Evolutionary conservation across 1,139 yeast genomes (phyloP).

Genomic region (Taiozyma sp.): DNA sequence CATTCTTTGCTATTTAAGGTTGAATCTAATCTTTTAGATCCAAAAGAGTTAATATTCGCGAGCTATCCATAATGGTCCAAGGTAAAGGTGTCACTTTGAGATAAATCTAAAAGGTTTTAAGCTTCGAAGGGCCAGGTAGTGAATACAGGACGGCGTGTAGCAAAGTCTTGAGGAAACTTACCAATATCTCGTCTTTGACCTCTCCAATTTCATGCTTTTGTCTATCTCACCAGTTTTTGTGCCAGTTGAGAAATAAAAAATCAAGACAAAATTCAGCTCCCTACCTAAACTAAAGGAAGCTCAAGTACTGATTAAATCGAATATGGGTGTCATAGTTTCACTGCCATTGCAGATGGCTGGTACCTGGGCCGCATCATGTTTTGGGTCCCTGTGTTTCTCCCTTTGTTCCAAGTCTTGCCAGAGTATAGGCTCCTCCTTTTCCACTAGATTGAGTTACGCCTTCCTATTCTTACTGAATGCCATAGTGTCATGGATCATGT

Average conservation of each 20-base stretch:
- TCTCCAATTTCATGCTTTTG: background rate
- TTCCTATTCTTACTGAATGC: constrained; percentile 72
- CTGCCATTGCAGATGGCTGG: constrained; percentile 55
- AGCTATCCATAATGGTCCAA: background rate
- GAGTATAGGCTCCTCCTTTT: constrained; percentile 45
- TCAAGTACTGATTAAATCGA: background rate
- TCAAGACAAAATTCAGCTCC: background rate
- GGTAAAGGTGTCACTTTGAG: too few species aligned
- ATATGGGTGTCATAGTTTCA: constrained; percentile 85
- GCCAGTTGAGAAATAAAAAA: background rate
- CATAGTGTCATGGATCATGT: constrained; percentile 83
- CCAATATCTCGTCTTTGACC: background rate
- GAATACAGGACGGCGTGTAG: too few species aligned
- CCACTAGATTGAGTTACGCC: constrained; percentile 85
- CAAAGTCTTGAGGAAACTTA: too few species aligned
- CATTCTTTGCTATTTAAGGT: background rate
- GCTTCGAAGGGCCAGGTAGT: too few species aligned
- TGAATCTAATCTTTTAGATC: background rate
- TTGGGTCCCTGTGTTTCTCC: constrained; percentile 82
- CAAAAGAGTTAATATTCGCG: background rate
- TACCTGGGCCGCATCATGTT: constrained; percentile 71
- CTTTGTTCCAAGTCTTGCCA: constrained; percentile 52
- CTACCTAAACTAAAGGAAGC: too few species aligned
- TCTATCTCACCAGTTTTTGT: background rate
- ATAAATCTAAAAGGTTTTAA: too few species aligned